These are phyloP conservation scores for Erodium moschatum DNA, from an alignment of 441 rosid species.

Conservation along the genomic window DNA sequence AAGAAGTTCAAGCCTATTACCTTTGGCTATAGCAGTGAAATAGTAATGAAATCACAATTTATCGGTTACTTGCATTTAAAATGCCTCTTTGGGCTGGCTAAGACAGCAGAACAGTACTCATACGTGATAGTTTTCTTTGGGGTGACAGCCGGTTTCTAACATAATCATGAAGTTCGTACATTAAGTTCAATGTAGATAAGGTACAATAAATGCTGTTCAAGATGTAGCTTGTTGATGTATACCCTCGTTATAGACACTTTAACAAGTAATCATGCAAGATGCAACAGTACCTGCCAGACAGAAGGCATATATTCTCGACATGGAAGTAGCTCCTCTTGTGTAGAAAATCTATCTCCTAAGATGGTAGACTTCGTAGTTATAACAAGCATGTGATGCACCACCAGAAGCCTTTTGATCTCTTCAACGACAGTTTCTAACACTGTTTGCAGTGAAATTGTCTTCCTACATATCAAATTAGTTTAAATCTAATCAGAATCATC, in stretches of 20 bases:
- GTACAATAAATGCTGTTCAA: not conserved
- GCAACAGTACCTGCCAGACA: conserved; percentile 59
- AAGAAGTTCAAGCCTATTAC: not conserved
- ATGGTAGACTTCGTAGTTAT: conserved; percentile 52
- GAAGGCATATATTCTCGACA: conserved; percentile 78
- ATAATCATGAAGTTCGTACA: not conserved
- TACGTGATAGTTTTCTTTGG: not conserved
- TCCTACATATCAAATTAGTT: conserved; percentile 35
- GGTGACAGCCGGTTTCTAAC: not conserved
- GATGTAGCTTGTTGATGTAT: not conserved
- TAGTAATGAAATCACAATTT: not conserved
- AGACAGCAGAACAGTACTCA: not conserved
- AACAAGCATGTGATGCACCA: conserved; percentile 58
- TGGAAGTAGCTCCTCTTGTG: conserved; percentile 29
- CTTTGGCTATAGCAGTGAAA: not conserved
- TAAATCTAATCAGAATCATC: conserved; percentile 6
- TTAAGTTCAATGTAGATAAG: not conserved
- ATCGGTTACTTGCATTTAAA: not conserved
- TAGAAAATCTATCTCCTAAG: conserved; percentile 31
- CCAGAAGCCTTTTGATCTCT: conserved; percentile 57
- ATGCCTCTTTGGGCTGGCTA: conserved; percentile 4
- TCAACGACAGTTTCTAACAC: conserved; percentile 53
- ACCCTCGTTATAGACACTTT: not conserved
- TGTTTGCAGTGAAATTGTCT: conserved; percentile 50
- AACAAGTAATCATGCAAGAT: conserved; percentile 16